Percentiles rank a stretch among this genome's conserved stretches.
phyloP scores from a whole-genome alignment of 2,329 filamentous ascomycete genomes.

The Colletotrichum sp. region DNA sequence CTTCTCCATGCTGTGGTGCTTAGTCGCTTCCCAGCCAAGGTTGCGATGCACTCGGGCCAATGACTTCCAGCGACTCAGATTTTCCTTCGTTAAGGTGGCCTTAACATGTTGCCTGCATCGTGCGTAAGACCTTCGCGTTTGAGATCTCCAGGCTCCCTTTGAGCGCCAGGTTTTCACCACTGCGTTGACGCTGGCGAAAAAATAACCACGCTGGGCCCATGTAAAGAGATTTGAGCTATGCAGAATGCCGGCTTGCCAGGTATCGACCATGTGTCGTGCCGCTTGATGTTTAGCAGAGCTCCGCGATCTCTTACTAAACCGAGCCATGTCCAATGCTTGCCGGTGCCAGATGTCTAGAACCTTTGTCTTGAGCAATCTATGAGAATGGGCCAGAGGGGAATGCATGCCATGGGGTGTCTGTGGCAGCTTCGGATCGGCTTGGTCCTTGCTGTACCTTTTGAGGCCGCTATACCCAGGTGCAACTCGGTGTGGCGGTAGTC shows the following conservation, averaged over 20 bases:
- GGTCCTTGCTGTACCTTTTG: not conserved
- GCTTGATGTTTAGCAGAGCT: not conserved
- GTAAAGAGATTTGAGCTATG: not conserved
- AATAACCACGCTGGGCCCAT: conserved; percentile 6
- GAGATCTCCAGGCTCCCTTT: conserved; percentile 7
- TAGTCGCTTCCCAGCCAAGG: not conserved
- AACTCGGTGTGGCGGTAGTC: not conserved
- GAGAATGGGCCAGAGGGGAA: not conserved
- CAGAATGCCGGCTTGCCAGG: not conserved
- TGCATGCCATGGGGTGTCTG: not conserved
- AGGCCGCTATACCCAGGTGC: not conserved
- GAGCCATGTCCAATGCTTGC: not conserved
- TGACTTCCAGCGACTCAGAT: conserved; percentile 14
- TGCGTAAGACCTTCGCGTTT: conserved; percentile 13
- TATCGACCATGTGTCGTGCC: not conserved
- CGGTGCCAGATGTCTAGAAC: conserved; percentile 8
- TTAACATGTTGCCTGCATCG: conserved; percentile 17
- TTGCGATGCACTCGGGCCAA: not conserved
- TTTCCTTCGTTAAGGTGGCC: conserved; percentile 3
- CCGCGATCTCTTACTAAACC: not conserved
- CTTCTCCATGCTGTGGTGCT: not conserved
- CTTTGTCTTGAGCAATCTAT: conserved; percentile 6
- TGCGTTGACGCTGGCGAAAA: not conserved
- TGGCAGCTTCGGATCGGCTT: not conserved
- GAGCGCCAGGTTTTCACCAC: not conserved